Evolutionary conservation across 2,329 filamentous ascomycete genomes (phyloP).

Genomic region (Colletotrichum tamarilloi): DNA sequence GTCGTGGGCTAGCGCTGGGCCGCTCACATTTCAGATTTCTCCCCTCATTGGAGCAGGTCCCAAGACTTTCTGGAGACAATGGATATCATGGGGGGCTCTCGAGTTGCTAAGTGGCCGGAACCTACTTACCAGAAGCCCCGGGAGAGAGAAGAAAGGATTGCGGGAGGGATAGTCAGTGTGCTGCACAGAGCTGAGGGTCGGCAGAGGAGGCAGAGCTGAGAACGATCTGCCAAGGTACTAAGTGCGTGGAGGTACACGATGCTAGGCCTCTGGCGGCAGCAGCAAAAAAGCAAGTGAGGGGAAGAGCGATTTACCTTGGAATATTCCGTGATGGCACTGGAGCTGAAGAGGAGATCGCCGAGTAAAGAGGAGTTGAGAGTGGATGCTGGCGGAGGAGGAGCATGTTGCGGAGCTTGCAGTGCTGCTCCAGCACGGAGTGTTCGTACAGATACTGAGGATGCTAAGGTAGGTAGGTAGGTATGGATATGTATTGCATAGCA

Average conservation of each 20-base stretch:
- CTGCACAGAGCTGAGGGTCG: neutral
- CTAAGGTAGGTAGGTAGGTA: too few relatives aligned
- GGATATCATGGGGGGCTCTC: neutral
- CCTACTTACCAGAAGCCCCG: too few relatives aligned
- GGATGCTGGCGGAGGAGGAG: neutral
- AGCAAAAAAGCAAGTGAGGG: neutral
- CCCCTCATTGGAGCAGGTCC: slow-evolving; percentile 4
- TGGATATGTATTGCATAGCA: neutral
- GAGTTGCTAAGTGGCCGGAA: neutral
- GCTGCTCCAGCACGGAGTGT: too few relatives aligned
- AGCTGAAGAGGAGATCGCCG: neutral
- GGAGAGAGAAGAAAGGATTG: too few relatives aligned
- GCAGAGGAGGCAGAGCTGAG: neutral
- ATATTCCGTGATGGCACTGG: neutral
- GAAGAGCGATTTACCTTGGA: neutral
- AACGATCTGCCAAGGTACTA: neutral
- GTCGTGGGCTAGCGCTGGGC: neutral
- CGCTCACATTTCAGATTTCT: neutral
- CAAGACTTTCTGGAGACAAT: neutral
- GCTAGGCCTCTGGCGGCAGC: neutral
- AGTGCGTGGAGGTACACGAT: neutral
- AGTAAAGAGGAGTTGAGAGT: neutral
- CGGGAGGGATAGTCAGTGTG: too few relatives aligned
- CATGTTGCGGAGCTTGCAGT: neutral
- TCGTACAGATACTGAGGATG: too few relatives aligned